These are phyloP conservation scores for Talaromyces liani DNA, from an alignment of 495 filamentous ascomycete species.

Conservation along the genomic window DNA sequence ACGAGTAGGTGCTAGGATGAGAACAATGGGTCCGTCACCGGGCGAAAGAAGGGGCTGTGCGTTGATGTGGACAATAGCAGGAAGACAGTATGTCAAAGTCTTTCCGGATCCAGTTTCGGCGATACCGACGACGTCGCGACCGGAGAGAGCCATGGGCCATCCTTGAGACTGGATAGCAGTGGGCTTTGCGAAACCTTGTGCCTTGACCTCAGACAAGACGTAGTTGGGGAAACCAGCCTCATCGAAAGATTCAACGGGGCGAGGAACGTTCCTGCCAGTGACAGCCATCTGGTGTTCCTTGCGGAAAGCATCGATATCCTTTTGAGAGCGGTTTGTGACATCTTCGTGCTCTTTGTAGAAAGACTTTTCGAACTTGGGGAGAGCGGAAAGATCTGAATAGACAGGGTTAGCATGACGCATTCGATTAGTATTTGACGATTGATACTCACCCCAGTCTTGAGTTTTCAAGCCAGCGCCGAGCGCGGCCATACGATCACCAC, in stretches of 20 bases:
- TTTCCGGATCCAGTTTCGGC: slow-evolving; percentile 99
- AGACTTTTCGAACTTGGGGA: slow-evolving; percentile 97
- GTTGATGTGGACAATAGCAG: slow-evolving; percentile 98
- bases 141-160: slow-evolving; percentile 98
- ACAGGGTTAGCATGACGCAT: slow-evolving; percentile 18
- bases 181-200: slow-evolving; percentile 85
- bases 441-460: slow-evolving; percentile 73
- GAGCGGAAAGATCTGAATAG: slow-evolving; percentile 55
- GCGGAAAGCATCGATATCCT: slow-evolving; percentile 83
- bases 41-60: slow-evolving; percentile 95
- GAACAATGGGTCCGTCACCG: slow-evolving; percentile 93
- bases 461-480: slow-evolving; percentile 79
- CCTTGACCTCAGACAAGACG: slow-evolving; percentile 97
- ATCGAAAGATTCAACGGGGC: slow-evolving; percentile 92
- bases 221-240: slow-evolving; percentile 95
- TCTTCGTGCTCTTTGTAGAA: slow-evolving; percentile 94
- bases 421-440: slow-evolving; percentile 3
- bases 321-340: slow-evolving; percentile 64
- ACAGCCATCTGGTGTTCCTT: slow-evolving; percentile 72
- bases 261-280: slow-evolving; percentile 70
- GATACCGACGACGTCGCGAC: slow-evolving; percentile 98
- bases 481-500: slow-evolving; percentile 89
- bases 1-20: slow-evolving; percentile 91
- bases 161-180: slow-evolving; percentile 97
- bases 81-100: slow-evolving; percentile 96